phyloP scores from a whole-genome alignment of 192 early-diverging fungal species.

The Mortierella alpina region DNA sequence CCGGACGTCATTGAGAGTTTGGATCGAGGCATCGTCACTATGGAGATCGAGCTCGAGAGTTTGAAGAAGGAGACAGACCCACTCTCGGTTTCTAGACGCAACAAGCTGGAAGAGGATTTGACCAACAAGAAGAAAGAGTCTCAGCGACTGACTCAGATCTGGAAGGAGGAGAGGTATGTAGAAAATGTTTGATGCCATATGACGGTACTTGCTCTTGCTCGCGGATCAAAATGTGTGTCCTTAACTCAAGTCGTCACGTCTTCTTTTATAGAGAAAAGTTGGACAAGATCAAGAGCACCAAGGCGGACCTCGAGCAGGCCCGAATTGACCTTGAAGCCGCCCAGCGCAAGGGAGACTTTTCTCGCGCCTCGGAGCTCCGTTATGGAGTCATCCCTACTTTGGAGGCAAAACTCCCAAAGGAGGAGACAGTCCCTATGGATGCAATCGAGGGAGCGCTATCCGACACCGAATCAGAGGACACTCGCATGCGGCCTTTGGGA shows the following conservation, averaged over 20 bases:
- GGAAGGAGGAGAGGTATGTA: slow-evolving; percentile 72
- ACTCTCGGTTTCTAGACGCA: slow-evolving; percentile 72
- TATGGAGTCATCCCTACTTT: slow-evolving; percentile 83
- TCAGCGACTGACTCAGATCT: slow-evolving; percentile 65
- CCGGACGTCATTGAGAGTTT: slow-evolving; percentile 80
- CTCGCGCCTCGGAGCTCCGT: slow-evolving; percentile 77
- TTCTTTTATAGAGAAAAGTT: slow-evolving; percentile 61
- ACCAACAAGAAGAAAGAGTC: slow-evolving; percentile 69
- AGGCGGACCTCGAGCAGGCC: slow-evolving; percentile 77
- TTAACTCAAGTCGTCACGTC: not conserved
- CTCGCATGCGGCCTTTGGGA: slow-evolving; percentile 25
- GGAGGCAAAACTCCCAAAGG: slow-evolving; percentile 71
- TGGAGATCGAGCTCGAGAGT: slow-evolving; percentile 84
- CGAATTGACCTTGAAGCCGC: slow-evolving; percentile 80
- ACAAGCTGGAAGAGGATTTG: slow-evolving; percentile 68
- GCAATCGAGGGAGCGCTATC: slow-evolving; percentile 61
- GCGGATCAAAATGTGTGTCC: not conserved
- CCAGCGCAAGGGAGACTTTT: slow-evolving; percentile 79
- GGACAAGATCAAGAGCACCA: slow-evolving; percentile 73
- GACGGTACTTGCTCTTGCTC: not conserved
- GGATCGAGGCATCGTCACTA: slow-evolving; percentile 79
- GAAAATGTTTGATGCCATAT: too few relatives aligned
- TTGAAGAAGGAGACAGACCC: slow-evolving; percentile 82
- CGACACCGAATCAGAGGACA: slow-evolving; percentile 13
- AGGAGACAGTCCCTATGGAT: slow-evolving; percentile 49